Conservation (phyloP, 495 filamentous ascomycete species). For the Hypoxylon cercidicola region DNA sequence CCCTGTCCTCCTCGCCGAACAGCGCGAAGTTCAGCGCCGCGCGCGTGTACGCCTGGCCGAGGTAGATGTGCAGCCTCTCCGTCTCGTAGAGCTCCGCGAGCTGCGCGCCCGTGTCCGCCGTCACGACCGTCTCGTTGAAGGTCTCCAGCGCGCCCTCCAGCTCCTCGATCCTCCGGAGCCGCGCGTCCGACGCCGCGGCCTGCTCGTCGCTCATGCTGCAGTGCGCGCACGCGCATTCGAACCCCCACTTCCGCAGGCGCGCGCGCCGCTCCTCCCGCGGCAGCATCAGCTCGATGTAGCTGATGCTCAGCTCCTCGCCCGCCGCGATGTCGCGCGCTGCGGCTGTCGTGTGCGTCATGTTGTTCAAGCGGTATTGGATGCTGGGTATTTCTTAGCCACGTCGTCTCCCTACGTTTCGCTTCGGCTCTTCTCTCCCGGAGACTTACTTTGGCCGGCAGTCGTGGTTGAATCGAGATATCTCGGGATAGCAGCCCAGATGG, state of each 20-base stretch:
- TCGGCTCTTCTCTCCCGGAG: too few relatives aligned
- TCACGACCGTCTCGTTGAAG: conserved; percentile 42
- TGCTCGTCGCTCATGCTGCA: conserved; percentile 44
- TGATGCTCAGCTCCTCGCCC: conserved; percentile 56
- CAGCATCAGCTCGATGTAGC: conserved; percentile 50
- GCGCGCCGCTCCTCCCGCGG: conserved; percentile 45
- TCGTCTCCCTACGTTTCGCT: not conserved
- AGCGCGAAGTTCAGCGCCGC: conserved; percentile 57
- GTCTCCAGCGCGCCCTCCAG: conserved; percentile 51
- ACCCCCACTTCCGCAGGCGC: conserved; percentile 52
- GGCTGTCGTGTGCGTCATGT: conserved; percentile 52
- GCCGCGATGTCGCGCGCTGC: conserved; percentile 52
- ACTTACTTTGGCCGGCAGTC: conserved; percentile 59
- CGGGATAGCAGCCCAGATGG: conserved; percentile 52
- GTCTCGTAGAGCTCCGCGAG: conserved; percentile 48
- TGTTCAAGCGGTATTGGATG: conserved; percentile 52
- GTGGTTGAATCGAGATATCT: conserved; percentile 54
- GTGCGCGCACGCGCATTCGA: conserved; percentile 51
- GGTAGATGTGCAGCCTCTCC: conserved; percentile 50
- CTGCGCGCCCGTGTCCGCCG: conserved; percentile 47
- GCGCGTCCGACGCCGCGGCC: conserved; percentile 46
- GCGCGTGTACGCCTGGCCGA: conserved; percentile 51
- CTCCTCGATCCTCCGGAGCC: conserved; percentile 47
- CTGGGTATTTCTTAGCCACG: conserved; percentile 26
- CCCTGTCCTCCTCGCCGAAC: conserved; percentile 51